Conservation (phyloP, 2,329 filamentous ascomycete species). For the Calonectria montana region DNA sequence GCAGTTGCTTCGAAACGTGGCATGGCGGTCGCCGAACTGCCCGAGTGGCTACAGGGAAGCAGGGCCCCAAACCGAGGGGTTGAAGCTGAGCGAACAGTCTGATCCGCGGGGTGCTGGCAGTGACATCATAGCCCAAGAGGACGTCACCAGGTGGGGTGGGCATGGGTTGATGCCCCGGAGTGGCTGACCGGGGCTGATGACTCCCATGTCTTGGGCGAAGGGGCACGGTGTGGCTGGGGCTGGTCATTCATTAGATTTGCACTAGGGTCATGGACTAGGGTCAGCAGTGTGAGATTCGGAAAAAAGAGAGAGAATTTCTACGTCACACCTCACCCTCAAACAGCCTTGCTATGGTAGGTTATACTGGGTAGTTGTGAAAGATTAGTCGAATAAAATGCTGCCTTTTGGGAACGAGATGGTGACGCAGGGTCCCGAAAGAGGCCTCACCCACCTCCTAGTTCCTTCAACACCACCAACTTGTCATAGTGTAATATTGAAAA, state of each 20-base stretch:
- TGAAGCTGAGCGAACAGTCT: background rate
- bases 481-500: background rate
- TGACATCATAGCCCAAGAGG: conserved; percentile 13
- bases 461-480: background rate
- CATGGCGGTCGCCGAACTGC: background rate
- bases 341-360: background rate
- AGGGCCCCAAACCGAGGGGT: conserved; percentile 4
- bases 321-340: background rate
- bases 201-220: background rate
- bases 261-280: conserved; percentile 4
- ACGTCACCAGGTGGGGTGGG: conserved; percentile 18
- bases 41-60: background rate
- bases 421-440: conserved; percentile 3
- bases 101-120: conserved; percentile 6
- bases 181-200: conserved; percentile 26
- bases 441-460: conserved; percentile 14
- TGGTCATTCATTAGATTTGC: conserved; percentile 11
- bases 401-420: background rate
- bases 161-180: background rate
- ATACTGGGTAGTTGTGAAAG: background rate
- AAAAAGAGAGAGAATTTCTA: background rate
- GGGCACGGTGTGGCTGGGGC: conserved; percentile 15
- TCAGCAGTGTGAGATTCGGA: background rate
- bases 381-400: background rate
- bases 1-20: background rate